Conservation (phyloP, 1,284 basidiomycete genomes). For the Boletellus dicymbophilus region DNA sequence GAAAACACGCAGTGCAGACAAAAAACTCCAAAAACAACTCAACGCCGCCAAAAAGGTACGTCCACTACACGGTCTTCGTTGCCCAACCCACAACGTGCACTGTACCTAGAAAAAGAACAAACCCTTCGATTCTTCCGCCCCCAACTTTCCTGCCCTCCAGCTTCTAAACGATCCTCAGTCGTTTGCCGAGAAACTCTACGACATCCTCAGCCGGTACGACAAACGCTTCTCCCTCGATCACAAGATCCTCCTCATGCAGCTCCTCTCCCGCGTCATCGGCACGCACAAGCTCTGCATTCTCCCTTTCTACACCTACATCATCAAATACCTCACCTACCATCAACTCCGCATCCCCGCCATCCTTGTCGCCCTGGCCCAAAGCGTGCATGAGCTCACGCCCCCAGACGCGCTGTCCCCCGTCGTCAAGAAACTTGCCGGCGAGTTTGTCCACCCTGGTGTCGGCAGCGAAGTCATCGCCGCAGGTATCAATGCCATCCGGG, state of each 20-base stretch:
- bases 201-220: slow-evolving; percentile 85
- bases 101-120: slow-evolving; percentile 59
- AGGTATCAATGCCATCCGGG: slow-evolving; percentile 93
- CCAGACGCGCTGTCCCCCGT: slow-evolving; percentile 92
- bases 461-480: slow-evolving; percentile 95
- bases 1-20: slow-evolving; percentile 80
- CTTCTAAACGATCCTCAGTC: slow-evolving; percentile 95
- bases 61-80: neutral
- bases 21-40: slow-evolving; percentile 73
- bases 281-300: slow-evolving; percentile 93
- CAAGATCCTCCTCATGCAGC: slow-evolving; percentile 97
- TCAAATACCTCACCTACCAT: slow-evolving; percentile 92
- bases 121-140: slow-evolving; percentile 43
- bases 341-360: slow-evolving; percentile 95
- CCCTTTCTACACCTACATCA: slow-evolving; percentile 96
- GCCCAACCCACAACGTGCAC: neutral
- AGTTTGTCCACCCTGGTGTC: slow-evolving; percentile 98
- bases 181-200: slow-evolving; percentile 94
- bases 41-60: slow-evolving; percentile 70
- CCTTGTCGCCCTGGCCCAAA: slow-evolving; percentile 94
- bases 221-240: slow-evolving; percentile 95
- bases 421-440: slow-evolving; percentile 89
- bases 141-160: slow-evolving; percentile 94
- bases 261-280: slow-evolving; percentile 95
- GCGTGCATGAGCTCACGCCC: slow-evolving; percentile 94